phyloP scores from a whole-genome alignment of 129 eudicot genomes.

The sunflower (Helianthus annuus) region DNA sequence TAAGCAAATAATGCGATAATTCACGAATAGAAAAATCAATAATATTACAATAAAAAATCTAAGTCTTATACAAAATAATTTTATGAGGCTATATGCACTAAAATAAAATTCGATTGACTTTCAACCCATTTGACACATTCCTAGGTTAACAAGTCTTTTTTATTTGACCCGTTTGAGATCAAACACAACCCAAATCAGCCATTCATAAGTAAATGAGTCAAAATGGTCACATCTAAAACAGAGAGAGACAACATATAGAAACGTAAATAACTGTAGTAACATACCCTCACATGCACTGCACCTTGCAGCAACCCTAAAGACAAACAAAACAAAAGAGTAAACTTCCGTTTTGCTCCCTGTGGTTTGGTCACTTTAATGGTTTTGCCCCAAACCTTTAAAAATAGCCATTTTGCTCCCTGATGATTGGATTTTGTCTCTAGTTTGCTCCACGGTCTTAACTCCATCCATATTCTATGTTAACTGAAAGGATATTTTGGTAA shows the following conservation, averaged over 20 bases:
- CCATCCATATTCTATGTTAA: no score
- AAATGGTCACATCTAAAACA: neutral
- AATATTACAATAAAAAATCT: no score
- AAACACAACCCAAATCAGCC: neutral
- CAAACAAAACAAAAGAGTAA: slow-evolving; percentile 32
- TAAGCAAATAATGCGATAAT: neutral
- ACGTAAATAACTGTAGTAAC: slow-evolving; percentile 12
- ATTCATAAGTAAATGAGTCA: neutral
- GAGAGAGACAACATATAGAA: neutral
- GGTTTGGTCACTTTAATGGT: no score
- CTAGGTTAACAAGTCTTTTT: neutral
- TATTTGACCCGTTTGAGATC: neutral
- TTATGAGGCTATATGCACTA: neutral
- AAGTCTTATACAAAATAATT: neutral
- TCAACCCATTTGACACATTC: neutral
- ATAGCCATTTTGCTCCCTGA: no score
- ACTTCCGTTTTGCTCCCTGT: no score
- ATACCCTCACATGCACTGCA: slow-evolving; percentile 89
- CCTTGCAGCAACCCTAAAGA: slow-evolving; percentile 68
- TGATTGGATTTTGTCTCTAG: no score
- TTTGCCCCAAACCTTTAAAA: no score
- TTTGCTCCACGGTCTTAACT: no score
- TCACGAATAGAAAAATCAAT: neutral
- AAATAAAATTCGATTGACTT: neutral
- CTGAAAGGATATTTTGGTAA: no score